A percentile compares a stretch with the other conserved stretches of the same genome.
phyloP scores from a whole-genome alignment of 352 stramenopile species.

The Phytophthora sp. region DNA sequence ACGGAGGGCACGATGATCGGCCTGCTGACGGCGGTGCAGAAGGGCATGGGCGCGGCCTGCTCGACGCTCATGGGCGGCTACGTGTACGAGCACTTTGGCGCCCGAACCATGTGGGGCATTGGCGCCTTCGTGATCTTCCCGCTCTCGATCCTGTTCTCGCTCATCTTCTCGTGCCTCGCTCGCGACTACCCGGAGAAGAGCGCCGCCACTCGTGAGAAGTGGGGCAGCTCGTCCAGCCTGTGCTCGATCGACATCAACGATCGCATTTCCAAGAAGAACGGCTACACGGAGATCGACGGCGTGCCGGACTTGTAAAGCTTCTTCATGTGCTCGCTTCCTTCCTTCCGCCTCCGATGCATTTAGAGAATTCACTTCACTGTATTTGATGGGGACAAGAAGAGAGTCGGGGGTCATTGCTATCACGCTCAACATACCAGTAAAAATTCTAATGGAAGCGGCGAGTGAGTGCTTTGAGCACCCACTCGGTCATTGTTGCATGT shows the following conservation, averaged over 20 bases:
- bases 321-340: constrained; percentile 6
- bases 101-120: constrained; percentile 66
- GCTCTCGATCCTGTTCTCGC: constrained; percentile 44
- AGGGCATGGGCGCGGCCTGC: constrained; percentile 62
- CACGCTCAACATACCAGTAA: constrained; percentile 2
- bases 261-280: constrained; percentile 28
- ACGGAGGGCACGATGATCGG: constrained; percentile 82
- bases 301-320: constrained; percentile 18
- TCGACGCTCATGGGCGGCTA: constrained; percentile 74
- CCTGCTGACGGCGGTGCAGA: constrained; percentile 66
- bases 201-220: constrained; percentile 29
- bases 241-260: constrained; percentile 42
- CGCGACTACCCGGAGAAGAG: constrained; percentile 42
- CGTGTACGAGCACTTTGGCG: constrained; percentile 71
- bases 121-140: constrained; percentile 56
- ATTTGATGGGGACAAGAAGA: not conserved
- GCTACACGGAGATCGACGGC: constrained; percentile 30
- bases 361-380: constrained; percentile 12
- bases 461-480: not conserved
- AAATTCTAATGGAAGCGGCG: constrained; percentile 10
- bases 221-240: constrained; percentile 34
- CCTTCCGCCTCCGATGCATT: constrained; percentile 9
- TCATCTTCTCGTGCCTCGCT: constrained; percentile 54
- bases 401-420: not conserved
- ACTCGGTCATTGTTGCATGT: constrained; percentile 55